phyloP scores from a whole-genome alignment of 306 rosid species.

The Castanospermum australe region DNA sequence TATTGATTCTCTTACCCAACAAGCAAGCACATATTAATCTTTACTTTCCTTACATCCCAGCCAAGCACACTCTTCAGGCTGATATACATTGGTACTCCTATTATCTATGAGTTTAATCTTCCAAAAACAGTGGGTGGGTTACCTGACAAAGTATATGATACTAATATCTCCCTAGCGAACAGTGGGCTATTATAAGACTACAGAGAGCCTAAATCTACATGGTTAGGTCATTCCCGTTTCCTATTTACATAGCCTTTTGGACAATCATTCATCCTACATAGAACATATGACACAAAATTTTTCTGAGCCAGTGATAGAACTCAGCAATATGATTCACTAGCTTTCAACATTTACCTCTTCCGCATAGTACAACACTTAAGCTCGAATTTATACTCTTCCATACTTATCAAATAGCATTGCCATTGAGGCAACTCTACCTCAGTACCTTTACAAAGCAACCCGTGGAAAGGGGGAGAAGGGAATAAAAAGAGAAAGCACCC shows the following conservation, averaged over 20 bases:
- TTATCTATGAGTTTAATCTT: not conserved
- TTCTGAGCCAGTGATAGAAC: not conserved
- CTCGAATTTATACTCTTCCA: not conserved
- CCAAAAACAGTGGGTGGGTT: not conserved
- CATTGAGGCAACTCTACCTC: not conserved
- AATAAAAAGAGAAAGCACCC: not conserved
- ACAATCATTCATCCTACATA: not conserved
- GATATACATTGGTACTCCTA: not conserved
- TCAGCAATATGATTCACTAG: not conserved
- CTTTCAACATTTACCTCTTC: not conserved
- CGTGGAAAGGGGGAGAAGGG: not conserved
- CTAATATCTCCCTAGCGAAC: conserved; percentile 1
- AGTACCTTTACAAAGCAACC: not conserved
- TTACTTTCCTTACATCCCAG: not conserved
- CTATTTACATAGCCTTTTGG: not conserved
- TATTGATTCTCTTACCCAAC: not conserved
- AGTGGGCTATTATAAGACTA: not conserved
- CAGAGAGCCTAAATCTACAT: not conserved
- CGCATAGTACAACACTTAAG: not conserved
- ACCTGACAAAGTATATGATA: not conserved
- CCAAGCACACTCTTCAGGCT: not conserved
- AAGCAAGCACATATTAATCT: not conserved
- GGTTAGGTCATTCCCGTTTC: not conserved
- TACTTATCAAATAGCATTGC: conserved; percentile 3
- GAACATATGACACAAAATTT: not conserved